Evolutionary conservation across 2,329 filamentous ascomycete species (phyloP).

Genomic region (Cladosporium sp.): DNA sequence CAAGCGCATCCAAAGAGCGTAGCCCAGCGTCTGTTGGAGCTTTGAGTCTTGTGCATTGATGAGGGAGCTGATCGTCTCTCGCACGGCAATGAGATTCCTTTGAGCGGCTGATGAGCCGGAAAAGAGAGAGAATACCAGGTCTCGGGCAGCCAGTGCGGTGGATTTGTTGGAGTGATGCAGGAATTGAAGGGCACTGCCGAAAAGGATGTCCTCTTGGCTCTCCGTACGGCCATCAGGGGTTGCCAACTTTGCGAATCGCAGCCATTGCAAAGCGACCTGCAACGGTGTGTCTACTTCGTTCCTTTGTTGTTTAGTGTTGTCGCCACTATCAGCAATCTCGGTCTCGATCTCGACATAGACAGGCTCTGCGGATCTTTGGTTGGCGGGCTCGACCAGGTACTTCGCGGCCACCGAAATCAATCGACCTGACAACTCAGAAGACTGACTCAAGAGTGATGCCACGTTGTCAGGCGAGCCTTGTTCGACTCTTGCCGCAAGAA

Average conservation of each 20-base stretch:
- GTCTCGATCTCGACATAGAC: too few relatives aligned
- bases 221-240: not conserved
- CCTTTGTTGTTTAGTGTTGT: too few relatives aligned
- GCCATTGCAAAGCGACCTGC: not conserved
- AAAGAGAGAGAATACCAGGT: conserved; percentile 5
- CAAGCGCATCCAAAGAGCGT: conserved; percentile 26
- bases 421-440: not conserved
- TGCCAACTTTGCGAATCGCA: not conserved
- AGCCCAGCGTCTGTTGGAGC: conserved; percentile 19
- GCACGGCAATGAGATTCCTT: not conserved
- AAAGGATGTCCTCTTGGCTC: not conserved
- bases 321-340: not conserved
- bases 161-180: conserved; percentile 1
- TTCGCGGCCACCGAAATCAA: not conserved
- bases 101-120: not conserved
- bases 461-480: conserved; percentile 3
- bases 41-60: conserved; percentile 5
- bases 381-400: not conserved
- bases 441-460: not conserved
- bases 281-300: too few relatives aligned
- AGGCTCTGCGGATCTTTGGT: not conserved
- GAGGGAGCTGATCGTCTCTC: not conserved
- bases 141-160: conserved; percentile 7
- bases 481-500: conserved; percentile 4
- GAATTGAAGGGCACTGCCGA: not conserved